Evolutionary conservation across 192 early-diverging fungal species (phyloP), one percentile per base, ranked within the genome.

Genomic region (Backusella macrospora): DNA sequence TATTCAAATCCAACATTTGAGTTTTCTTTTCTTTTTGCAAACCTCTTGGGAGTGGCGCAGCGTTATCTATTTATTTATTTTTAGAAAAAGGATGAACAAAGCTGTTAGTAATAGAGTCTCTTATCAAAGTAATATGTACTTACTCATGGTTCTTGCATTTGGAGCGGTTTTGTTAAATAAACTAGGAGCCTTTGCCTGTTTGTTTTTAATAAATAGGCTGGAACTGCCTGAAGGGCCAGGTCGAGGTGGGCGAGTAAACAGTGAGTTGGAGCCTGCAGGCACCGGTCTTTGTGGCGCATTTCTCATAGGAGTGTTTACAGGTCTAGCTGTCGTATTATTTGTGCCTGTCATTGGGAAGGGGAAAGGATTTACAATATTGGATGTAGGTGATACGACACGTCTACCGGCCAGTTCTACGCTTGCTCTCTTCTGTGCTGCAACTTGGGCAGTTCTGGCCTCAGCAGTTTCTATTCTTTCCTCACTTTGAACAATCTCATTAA

Each of bases 1-100:
- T 65, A 26, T 46, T 63, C n/a, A 79, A 62, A 45, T 75, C 73
- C 44, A 79, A 40, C 73, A 79, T 74, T 55, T 75, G 78, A 23
- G 69, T 70, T 16, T 65, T 69, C 4, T 62, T 47, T n/a, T 42
- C 46, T 46, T 65, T 71, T 34, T 71, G 63, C 4, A 79, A 46
- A 18, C 78, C 78, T 65, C 49, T 64, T 55, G 77, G 77, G 5
- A 63, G 39, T 13, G 52, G 52, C 6, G 2, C 52, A 55, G 9
- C 52, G 12, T 21, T 55, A 23, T n/a, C 52, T 55, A 29, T 18
- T 76, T 8, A 7, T 46, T 16, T 68, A 38, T 38, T 29, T 16
- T 68, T 62, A 74, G 64, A 74, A 38, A 64, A 40, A 66, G 48
- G 8, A 42, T n/a, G 44, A 40, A 21, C 10, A 2, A 6, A 34